Evolutionary conservation across 2,329 filamentous ascomycete species (phyloP).

Genomic region (Phaeosphaeria sp.): DNA sequence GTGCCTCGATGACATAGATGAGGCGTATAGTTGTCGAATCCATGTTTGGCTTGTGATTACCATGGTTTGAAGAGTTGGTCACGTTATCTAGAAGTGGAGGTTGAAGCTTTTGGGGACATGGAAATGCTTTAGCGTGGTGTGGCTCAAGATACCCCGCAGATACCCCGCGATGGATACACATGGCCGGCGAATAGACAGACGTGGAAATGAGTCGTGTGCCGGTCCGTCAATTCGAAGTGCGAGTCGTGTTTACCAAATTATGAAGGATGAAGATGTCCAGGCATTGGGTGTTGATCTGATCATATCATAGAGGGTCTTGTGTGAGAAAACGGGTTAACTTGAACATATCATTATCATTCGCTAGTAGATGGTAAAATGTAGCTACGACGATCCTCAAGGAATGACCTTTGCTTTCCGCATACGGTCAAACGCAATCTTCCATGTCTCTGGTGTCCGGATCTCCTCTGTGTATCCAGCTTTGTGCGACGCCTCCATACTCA

Average conservation of each 20-base stretch:
- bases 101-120: conserved; percentile 1
- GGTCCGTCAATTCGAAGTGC: background rate
- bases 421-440: conserved; percentile 53
- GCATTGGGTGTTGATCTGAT: background rate
- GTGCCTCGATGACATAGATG: background rate
- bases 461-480: conserved; percentile 49
- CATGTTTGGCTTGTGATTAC: background rate
- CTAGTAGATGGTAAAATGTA: background rate
- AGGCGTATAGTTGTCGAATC: too few relatives aligned
- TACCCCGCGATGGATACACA: conserved; percentile 11
- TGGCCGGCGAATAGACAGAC: background rate
- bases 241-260: conserved; percentile 5
- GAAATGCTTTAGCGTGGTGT: conserved; percentile 24
- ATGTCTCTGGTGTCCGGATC: conserved; percentile 48
- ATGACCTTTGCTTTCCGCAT: conserved; percentile 54
- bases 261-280: background rate
- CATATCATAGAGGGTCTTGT: background rate
- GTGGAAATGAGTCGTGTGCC: conserved; percentile 11
- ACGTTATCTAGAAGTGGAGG: conserved; percentile 17
- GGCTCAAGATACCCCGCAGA: conserved; percentile 22
- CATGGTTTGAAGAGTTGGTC: conserved; percentile 13
- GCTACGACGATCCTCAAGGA: conserved; percentile 16
- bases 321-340: too few relatives aligned
- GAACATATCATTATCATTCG: background rate
- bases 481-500: conserved; percentile 52